Base-by-base conservation (phyloP, 768 basidiomycete species). In the Agaricus blazei region DNA sequence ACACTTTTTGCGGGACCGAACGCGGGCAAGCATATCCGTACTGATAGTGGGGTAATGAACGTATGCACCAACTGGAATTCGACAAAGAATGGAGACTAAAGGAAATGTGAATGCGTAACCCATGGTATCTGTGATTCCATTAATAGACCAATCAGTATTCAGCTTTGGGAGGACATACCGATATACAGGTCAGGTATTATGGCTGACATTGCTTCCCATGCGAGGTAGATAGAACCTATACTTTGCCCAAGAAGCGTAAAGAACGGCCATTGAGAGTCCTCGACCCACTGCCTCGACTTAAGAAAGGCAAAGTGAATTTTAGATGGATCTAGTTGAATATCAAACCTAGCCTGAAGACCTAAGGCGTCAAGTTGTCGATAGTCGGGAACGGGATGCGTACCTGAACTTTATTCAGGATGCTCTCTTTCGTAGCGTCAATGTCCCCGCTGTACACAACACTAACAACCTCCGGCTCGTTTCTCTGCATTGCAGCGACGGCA, bases 11-110 rank as follows among this genome's bases (percentile, higher is more conserved):
- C 88, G 77, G 1, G 75, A 74, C 49, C 74, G 70, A 28, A 97
- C 92, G 36, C 96, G 85, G 49, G 78, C 76, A 34, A 98, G 78
- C 97, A 98, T 98, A 60, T 93, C 86, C 7, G 88, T 88, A 65
- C 91, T 93, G 65, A 99, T 96, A 6, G 91, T 97, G 1, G 97
- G 97, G 65, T 97, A 99, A 68, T 99, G 97, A 9, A 93, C 83
- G 63, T 98, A 99, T 28, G 93, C 89, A 8, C 89, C 93, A 24
- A 96, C 78, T 2, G 90, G 85, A 40, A 92, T 77, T 14, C 75
- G 66, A 14, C 82, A 78, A 1, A 96, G 64, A 50, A 83, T 69
- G 0, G 80, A 70, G 7, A 94, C 85, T 29, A 89, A 72, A 15
- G 87, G 92, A 68, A 91, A 93, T 1, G 93, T 92, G 65, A 98